Evolutionary conservation across 1,284 basidiomycete genomes (phyloP).

Genomic region (Pseudozyma hubeiensis): DNA sequence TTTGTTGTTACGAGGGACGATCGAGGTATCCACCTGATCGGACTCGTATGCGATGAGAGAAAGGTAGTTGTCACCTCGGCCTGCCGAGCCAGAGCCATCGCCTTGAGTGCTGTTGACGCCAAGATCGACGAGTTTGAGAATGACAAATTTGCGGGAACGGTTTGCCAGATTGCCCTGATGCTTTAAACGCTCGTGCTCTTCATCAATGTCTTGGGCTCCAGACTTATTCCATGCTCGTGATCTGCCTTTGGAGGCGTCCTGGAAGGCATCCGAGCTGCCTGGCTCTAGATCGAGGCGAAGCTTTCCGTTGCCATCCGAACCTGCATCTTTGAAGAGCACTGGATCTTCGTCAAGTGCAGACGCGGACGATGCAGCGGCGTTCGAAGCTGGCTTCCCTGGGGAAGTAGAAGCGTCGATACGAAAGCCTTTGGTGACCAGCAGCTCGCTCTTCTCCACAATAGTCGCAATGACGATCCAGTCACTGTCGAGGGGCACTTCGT

Average conservation of each 20-base stretch:
- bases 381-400: background rate
- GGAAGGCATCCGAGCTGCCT: conserved; percentile 27
- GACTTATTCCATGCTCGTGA: conserved; percentile 1
- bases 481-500: conserved; percentile 88
- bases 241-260: background rate
- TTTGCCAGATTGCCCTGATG: conserved; percentile 14
- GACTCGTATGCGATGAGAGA: conserved; percentile 88
- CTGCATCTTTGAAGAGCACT: conserved; percentile 26
- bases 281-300: conserved; percentile 41
- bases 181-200: conserved; percentile 71
- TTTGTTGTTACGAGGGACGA: conserved; percentile 8
- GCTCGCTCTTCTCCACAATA: conserved; percentile 82
- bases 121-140: conserved; percentile 86
- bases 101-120: conserved; percentile 74
- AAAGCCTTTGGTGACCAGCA: conserved; percentile 73
- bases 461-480: conserved; percentile 93
- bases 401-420: conserved; percentile 4
- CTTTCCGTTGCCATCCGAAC: conserved; percentile 9
- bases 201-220: conserved; percentile 65
- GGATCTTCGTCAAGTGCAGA: conserved; percentile 21
- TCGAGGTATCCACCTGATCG: conserved; percentile 72
- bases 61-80: conserved; percentile 83
- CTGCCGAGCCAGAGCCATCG: conserved; percentile 56
- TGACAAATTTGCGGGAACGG: conserved; percentile 82
- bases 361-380: background rate